phyloP scores from a whole-genome alignment of 129 eudicot species.

The Apium graveolens region DNA sequence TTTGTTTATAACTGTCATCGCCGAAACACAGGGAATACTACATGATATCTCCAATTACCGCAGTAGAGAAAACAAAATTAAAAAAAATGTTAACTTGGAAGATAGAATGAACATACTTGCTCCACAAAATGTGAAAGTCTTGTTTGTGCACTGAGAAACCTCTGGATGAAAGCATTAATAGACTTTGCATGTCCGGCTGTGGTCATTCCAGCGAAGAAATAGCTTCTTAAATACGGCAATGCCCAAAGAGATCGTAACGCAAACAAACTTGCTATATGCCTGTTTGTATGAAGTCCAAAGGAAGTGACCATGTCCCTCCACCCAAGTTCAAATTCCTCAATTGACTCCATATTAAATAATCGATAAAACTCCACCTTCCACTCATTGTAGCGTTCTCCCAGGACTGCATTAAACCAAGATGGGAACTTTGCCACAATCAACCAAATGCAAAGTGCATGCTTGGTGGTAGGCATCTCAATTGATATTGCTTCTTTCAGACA shows the following conservation, averaged over 20 bases:
- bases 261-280: conserved; percentile 77
- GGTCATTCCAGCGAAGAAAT: conserved; percentile 88
- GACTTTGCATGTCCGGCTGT: conserved; percentile 80
- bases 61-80: background rate
- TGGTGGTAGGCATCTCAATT: conserved; percentile 88
- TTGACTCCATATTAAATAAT: conserved; percentile 67
- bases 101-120: conserved; percentile 55
- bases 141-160: conserved; percentile 94
- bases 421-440: conserved; percentile 88
- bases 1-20: background rate
- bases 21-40: background rate
- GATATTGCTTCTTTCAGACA: conserved; percentile 90
- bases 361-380: conserved; percentile 96
- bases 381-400: conserved; percentile 90
- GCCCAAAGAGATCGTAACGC: conserved; percentile 84
- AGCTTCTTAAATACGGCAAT: conserved; percentile 85
- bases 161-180: conserved; percentile 93
- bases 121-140: conserved; percentile 91
- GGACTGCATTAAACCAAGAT: conserved; percentile 92
- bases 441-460: conserved; percentile 98
- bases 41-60: background rate
- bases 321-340: conserved; percentile 90
- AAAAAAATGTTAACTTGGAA: background rate
- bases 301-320: conserved; percentile 94
- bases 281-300: conserved; percentile 77